Percentiles rank a stretch among this genome's conserved stretches.
Evolutionary conservation across 2,329 filamentous ascomycete species (phyloP).

Genomic region (Ascochyta clinopodiicola): DNA sequence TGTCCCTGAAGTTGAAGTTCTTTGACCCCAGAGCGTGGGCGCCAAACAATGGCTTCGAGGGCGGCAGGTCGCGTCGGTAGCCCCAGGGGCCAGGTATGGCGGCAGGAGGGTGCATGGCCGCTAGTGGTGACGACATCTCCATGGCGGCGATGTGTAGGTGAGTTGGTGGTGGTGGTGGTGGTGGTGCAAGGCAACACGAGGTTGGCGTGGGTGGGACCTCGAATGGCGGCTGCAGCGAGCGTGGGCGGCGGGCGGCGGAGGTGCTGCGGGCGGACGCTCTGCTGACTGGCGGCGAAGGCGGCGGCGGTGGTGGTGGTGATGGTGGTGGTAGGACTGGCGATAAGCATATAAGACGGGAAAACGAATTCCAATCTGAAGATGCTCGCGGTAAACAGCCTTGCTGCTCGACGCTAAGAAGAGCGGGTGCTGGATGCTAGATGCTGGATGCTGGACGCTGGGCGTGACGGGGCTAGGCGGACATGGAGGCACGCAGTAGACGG

Average conservation of each 20-base stretch:
- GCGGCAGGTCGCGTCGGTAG: constrained; percentile 61
- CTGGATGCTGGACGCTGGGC: constrained; percentile 13
- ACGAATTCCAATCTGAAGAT: constrained; percentile 50
- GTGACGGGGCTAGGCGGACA: constrained; percentile 24
- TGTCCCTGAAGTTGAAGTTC: constrained; percentile 77
- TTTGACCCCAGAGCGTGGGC: constrained; percentile 65
- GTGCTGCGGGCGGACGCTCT: constrained; percentile 20
- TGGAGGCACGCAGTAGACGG: constrained; percentile 26
- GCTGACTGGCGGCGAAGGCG: constrained; percentile 28
- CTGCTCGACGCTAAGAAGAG: constrained; percentile 18
- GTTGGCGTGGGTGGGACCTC: constrained; percentile 13
- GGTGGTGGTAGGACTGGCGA: constrained; percentile 22
- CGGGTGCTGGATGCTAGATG: constrained; percentile 11
- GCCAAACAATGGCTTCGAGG: constrained; percentile 61
- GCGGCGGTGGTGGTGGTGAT: constrained; percentile 12
- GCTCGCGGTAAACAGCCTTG: constrained; percentile 37
- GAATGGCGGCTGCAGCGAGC: constrained; percentile 25
- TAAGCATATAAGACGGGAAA: constrained; percentile 51
- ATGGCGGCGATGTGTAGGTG: constrained; percentile 83
- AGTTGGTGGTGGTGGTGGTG: constrained; percentile 53
- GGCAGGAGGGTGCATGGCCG: constrained; percentile 79
- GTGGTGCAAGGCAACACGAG: neutral
- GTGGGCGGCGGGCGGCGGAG: constrained; percentile 26
- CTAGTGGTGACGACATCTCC: constrained; percentile 93
- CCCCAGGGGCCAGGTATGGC: constrained; percentile 70